A percentile compares a stretch with the other conserved stretches of the same genome.
Conservation (phyloP, 2,329 filamentous ascomycete genomes). For the Penicillium italicum region DNA sequence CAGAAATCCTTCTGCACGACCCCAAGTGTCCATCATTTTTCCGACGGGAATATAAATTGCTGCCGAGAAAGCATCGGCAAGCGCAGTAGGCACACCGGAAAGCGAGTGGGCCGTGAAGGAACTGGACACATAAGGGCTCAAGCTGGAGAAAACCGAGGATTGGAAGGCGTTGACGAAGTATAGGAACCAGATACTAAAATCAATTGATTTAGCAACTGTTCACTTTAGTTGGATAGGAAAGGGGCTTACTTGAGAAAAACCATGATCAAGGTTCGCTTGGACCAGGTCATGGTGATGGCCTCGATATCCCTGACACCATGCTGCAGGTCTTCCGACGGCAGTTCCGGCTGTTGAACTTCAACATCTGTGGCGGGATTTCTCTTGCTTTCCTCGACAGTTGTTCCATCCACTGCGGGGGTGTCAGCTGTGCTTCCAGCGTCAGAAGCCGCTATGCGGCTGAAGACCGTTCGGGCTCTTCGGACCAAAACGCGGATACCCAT, state of each 20-base stretch:
- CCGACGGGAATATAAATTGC: constrained; percentile 55
- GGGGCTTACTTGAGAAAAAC: constrained; percentile 3
- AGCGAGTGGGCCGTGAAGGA: constrained; percentile 50
- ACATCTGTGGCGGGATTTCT: background rate
- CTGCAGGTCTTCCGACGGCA: constrained; percentile 18
- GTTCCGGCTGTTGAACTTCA: background rate
- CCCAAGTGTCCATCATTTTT: constrained; percentile 59
- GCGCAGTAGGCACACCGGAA: constrained; percentile 49
- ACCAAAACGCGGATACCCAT: constrained; percentile 1
- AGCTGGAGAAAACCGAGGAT: constrained; percentile 29
- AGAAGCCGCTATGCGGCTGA: background rate
- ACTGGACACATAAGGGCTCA: constrained; percentile 48
- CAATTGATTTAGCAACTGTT: background rate
- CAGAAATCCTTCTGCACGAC: constrained; percentile 53
- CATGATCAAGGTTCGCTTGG: constrained; percentile 25
- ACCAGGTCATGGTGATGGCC: constrained; percentile 45
- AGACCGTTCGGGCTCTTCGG: background rate
- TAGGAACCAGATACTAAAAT: constrained; percentile 33
- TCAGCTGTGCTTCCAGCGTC: background rate
- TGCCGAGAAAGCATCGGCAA: constrained; percentile 52
- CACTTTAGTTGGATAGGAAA: background rate
- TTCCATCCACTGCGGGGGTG: background rate
- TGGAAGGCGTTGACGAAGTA: constrained; percentile 37
- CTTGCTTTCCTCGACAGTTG: background rate
- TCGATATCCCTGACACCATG: constrained; percentile 45